Percentiles rank a stretch among this genome's conserved stretches.
Evolutionary conservation across 2,329 filamentous ascomycete genomes (phyloP).

Genomic region (Sphaceloma murrayae): DNA sequence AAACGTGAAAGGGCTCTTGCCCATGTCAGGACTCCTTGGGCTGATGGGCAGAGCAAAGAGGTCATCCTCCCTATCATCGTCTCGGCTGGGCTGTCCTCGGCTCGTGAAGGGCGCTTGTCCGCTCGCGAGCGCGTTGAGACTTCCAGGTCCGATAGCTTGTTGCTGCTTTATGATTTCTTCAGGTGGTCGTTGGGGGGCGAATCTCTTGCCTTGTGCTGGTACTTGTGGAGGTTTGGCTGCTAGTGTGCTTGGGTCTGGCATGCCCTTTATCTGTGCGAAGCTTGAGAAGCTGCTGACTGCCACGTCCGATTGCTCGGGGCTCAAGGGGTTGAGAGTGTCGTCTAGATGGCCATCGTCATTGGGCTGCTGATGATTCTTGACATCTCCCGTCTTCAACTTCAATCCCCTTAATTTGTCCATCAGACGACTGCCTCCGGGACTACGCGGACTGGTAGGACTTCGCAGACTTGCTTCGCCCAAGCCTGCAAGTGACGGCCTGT

Average conservation of each 20-base stretch:
- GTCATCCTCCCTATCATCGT: slow-evolving; percentile 60
- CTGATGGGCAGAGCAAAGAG: slow-evolving; percentile 82
- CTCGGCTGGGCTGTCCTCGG: slow-evolving; percentile 24
- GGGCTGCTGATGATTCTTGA: not conserved
- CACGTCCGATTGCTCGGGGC: slow-evolving; percentile 53
- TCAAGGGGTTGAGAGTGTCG: slow-evolving; percentile 43
- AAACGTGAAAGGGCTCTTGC: slow-evolving; percentile 69
- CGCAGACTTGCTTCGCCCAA: slow-evolving; percentile 23
- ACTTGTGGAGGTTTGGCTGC: slow-evolving; percentile 35
- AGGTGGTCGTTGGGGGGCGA: slow-evolving; percentile 28
- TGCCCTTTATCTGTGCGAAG: slow-evolving; percentile 50
- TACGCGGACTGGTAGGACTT: slow-evolving; percentile 52
- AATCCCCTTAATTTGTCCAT: slow-evolving; percentile 72
- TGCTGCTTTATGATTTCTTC: slow-evolving; percentile 33
- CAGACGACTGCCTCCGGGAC: slow-evolving; percentile 57
- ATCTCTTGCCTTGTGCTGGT: slow-evolving; percentile 19
- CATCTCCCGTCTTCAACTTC: slow-evolving; percentile 38
- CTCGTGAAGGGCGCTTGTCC: slow-evolving; percentile 27
- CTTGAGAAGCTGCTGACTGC: slow-evolving; percentile 50
- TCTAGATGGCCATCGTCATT: slow-evolving; percentile 21
- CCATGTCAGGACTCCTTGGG: slow-evolving; percentile 76
- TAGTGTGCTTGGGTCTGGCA: slow-evolving; percentile 31
- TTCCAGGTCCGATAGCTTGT: slow-evolving; percentile 22
- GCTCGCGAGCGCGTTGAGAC: slow-evolving; percentile 35
- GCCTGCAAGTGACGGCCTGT: slow-evolving; percentile 27